These are phyloP conservation scores for Cytospora leucostoma DNA, from an alignment of 2,329 filamentous ascomycete genomes.

Conservation along the genomic window DNA sequence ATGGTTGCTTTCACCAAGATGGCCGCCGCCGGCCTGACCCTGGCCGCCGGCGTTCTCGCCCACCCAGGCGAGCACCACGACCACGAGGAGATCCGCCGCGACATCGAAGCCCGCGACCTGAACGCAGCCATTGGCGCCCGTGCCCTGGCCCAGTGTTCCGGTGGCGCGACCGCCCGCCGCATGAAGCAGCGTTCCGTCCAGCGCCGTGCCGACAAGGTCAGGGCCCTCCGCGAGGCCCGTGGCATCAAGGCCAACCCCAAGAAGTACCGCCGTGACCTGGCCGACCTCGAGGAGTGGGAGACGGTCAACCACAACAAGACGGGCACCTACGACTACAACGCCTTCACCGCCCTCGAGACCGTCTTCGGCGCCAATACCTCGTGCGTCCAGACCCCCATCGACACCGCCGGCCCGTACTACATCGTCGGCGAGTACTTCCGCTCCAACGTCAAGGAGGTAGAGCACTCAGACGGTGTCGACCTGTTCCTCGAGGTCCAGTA, in stretches of 20 bases:
- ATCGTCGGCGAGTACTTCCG: constrained; percentile 49
- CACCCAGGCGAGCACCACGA: constrained; percentile 39
- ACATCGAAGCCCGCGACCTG: constrained; percentile 38
- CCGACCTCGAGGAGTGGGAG: constrained; percentile 38
- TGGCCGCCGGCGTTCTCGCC: constrained; percentile 34
- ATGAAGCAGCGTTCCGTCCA: constrained; percentile 43
- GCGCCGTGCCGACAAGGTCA: constrained; percentile 43
- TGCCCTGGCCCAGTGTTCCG: constrained; percentile 42
- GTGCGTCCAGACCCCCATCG: constrained; percentile 39
- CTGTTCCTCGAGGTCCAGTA: constrained; percentile 41
- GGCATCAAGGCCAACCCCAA: constrained; percentile 35
- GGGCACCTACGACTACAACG: constrained; percentile 33
- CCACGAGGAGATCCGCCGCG: constrained; percentile 36
- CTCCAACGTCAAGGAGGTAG: constrained; percentile 45
- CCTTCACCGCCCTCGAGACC: constrained; percentile 38
- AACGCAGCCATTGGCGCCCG: constrained; percentile 38
- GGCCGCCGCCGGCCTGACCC: constrained; percentile 11
- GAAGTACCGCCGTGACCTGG: constrained; percentile 39
- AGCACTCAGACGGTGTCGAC: constrained; percentile 43
- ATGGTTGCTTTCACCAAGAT: constrained; percentile 26
- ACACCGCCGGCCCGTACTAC: constrained; percentile 40
- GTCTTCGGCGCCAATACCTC: constrained; percentile 40
- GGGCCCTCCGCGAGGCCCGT: constrained; percentile 42
- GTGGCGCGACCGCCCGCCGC: constrained; percentile 38
- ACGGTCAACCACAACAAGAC: constrained; percentile 40